These are phyloP conservation scores for Lathyrus tuberosus DNA, from an alignment of 306 rosid species.

Conservation along the genomic window DNA sequence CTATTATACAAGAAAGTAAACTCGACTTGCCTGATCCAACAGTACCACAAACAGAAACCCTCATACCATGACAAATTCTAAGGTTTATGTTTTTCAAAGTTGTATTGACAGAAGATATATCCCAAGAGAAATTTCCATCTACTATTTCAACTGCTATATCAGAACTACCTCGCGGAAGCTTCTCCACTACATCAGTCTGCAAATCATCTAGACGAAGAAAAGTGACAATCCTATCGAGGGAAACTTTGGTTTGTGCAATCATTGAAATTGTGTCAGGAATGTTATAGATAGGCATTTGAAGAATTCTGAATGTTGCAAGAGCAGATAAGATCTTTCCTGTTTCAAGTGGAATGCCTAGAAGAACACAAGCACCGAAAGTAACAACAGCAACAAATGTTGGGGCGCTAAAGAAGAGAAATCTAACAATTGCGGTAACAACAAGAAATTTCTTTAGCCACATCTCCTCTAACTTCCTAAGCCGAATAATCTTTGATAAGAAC, in stretches of 20 bases:
- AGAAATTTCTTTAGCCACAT: slow-evolving; percentile 69
- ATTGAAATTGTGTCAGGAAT: too few relatives aligned
- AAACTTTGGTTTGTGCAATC: too few relatives aligned
- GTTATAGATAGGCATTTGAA: too few relatives aligned
- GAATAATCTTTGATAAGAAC: not conserved
- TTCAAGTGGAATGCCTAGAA: slow-evolving; percentile 81
- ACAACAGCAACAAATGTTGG: slow-evolving; percentile 77
- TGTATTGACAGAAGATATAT: too few relatives aligned
- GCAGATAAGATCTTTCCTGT: slow-evolving; percentile 20
- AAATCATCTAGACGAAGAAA: too few relatives aligned
- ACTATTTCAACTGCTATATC: too few relatives aligned
- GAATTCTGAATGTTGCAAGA: too few relatives aligned
- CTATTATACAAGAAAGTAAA: too few relatives aligned
- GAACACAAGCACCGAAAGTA: slow-evolving; percentile 73
- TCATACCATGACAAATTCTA: slow-evolving; percentile 57
- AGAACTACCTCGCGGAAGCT: too few relatives aligned
- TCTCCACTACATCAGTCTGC: too few relatives aligned
- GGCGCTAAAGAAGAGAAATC: slow-evolving; percentile 63
- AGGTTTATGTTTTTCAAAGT: slow-evolving; percentile 8
- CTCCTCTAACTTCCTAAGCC: slow-evolving; percentile 27
- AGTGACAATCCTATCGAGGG: too few relatives aligned
- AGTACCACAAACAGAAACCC: slow-evolving; percentile 82
- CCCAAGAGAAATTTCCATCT: too few relatives aligned
- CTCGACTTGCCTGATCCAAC: slow-evolving; percentile 52
- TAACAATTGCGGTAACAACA: slow-evolving; percentile 47